These are phyloP conservation scores for Dryas alaskensis DNA, from an alignment of 306 rosid species.

Conservation along the genomic window DNA sequence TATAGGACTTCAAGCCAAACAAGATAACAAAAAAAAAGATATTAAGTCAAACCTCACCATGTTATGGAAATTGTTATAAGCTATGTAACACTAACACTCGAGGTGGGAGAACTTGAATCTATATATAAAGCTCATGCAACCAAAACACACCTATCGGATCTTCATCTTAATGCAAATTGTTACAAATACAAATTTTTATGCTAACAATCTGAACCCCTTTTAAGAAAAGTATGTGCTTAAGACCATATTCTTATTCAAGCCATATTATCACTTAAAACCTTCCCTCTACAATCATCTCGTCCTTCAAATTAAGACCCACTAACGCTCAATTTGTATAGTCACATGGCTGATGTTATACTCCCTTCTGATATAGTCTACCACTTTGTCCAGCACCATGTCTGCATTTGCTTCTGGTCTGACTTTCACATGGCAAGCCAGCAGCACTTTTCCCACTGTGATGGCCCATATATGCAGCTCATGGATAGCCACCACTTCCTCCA, in stretches of 20 bases:
- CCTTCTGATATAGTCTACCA: slow-evolving; percentile 59
- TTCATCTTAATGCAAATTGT: neutral
- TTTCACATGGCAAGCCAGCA: slow-evolving; percentile 79
- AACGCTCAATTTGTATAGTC: slow-evolving; percentile 74
- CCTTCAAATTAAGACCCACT: slow-evolving; percentile 8
- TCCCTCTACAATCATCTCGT: slow-evolving; percentile 19
- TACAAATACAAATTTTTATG: slow-evolving; percentile 13
- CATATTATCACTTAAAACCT: slow-evolving; percentile 11
- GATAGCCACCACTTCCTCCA: slow-evolving; percentile 73
- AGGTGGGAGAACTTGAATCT: neutral
- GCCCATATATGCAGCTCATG: slow-evolving; percentile 87
- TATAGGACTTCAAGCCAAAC: too few species aligned
- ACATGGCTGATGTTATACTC: slow-evolving; percentile 76
- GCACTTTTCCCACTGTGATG: slow-evolving; percentile 69
- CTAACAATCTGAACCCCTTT: slow-evolving; percentile 12
- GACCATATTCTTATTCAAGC: neutral
- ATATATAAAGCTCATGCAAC: neutral
- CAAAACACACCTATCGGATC: neutral
- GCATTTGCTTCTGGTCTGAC: slow-evolving; percentile 74
- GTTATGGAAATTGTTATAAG: neutral
- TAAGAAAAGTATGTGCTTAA: slow-evolving; percentile 1
- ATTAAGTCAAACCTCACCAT: neutral
- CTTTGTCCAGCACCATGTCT: slow-evolving; percentile 63
- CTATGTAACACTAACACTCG: neutral
- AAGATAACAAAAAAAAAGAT: too few species aligned